These are phyloP conservation scores for Diaporthe eres DNA, from an alignment of 2,329 filamentous ascomycete species.

Conservation along the genomic window DNA sequence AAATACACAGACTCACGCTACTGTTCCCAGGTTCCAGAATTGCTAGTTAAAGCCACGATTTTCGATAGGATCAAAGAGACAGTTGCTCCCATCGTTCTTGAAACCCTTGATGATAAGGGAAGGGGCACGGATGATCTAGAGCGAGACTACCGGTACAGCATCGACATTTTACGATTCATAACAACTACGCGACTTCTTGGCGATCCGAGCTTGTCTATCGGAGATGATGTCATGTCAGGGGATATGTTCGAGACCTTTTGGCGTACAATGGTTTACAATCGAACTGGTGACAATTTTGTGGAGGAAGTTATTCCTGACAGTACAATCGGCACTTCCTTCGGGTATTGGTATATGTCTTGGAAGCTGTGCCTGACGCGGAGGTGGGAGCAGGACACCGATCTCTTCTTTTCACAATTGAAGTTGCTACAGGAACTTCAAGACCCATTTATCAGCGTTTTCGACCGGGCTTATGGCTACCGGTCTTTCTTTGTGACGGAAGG, in stretches of 20 bases:
- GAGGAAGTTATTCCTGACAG: not conserved
- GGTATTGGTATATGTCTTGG: not conserved
- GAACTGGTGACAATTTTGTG: not conserved
- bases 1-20: not conserved
- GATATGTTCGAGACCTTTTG: not conserved
- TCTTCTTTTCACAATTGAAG: not conserved
- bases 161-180: not conserved
- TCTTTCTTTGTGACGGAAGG: not conserved
- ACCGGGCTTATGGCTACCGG: not conserved
- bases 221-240: not conserved
- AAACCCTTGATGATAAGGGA: fast-evolving
- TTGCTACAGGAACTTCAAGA: not conserved
- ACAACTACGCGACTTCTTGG: not conserved
- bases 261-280: not conserved
- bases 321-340: not conserved
- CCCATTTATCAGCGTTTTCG: not conserved
- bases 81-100: not conserved
- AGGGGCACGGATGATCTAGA: not conserved
- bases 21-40: not conserved
- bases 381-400: not conserved
- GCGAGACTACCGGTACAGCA: not conserved
- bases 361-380: not conserved
- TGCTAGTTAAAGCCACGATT: not conserved
- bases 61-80: not conserved
- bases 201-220: not conserved